Conservation (phyloP, 192 early-diverging fungal species). For the Linnemannia exigua region DNA sequence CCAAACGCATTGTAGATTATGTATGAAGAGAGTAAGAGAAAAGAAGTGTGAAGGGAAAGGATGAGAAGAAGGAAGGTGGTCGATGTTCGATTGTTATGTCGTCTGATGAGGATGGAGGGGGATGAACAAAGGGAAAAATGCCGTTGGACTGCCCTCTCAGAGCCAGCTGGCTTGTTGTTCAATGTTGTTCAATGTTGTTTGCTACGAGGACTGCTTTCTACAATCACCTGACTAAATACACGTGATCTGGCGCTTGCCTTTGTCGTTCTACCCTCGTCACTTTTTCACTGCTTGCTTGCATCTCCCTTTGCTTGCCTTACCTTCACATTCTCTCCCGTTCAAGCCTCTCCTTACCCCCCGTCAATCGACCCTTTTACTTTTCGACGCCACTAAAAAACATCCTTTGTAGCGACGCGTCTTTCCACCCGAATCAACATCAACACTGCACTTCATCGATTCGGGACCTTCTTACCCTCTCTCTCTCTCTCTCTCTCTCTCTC, state of each 20-base stretch:
- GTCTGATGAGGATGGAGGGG: not conserved
- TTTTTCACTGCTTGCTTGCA: no score
- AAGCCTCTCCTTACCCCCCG: not conserved
- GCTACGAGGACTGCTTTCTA: slow-evolving; percentile 1
- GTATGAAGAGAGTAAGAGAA: not conserved
- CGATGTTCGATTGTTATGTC: not conserved
- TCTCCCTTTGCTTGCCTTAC: no score
- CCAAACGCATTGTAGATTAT: slow-evolving; percentile 85
- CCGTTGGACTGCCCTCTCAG: not conserved
- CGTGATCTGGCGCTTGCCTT: no score
- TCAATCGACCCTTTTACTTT: not conserved
- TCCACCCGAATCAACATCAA: not conserved
- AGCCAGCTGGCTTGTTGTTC: no score
- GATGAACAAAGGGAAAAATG: slow-evolving; percentile 4
- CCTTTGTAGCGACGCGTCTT: not conserved
- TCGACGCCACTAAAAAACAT: not conserved
- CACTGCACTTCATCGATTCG: not conserved
- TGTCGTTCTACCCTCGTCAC: no score
- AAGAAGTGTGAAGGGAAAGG: not conserved
- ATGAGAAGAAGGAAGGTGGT: slow-evolving; percentile 4
- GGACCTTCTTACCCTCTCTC: not conserved
- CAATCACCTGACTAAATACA: not conserved
- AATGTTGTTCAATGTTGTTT: no score
- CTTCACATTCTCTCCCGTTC: not conserved
- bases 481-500: not conserved